A percentile compares a stretch with the other conserved stretches of the same genome.
phyloP scores from a whole-genome alignment of 1,139 yeast species.

The Pichia sp. region DNA sequence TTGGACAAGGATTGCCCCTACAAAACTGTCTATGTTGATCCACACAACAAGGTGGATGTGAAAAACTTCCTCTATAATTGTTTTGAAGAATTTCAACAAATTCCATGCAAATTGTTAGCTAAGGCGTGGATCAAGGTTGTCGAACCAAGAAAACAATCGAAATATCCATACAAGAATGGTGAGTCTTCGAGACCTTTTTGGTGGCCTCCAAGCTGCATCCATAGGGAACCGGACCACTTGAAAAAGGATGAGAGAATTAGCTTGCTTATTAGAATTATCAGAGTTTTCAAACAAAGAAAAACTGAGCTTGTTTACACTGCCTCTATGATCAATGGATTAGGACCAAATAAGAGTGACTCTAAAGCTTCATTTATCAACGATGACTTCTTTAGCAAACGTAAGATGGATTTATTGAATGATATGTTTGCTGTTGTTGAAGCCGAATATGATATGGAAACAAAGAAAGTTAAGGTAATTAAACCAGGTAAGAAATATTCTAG shows the following conservation, averaged over 20 bases:
- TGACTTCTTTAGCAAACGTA: slow-evolving; percentile 24
- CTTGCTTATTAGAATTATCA: slow-evolving; percentile 43
- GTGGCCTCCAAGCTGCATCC: slow-evolving; percentile 68
- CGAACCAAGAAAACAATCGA: slow-evolving; percentile 68
- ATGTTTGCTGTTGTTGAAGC: slow-evolving; percentile 26
- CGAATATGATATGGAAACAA: slow-evolving; percentile 1
- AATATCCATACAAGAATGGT: slow-evolving; percentile 58
- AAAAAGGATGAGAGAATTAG: slow-evolving; percentile 53
- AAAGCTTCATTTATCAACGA: slow-evolving; percentile 11
- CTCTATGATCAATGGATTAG: slow-evolving; percentile 24
- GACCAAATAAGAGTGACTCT: slow-evolving; percentile 12
- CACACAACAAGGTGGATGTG: slow-evolving; percentile 24
- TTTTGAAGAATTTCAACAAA: slow-evolving; percentile 46
- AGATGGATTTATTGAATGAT: slow-evolving; percentile 23
- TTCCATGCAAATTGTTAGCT: slow-evolving; percentile 58
- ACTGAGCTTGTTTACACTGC: slow-evolving; percentile 25
- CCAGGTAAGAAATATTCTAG: slow-evolving; percentile 33
- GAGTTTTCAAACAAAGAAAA: slow-evolving; percentile 22
- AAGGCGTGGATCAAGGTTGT: slow-evolving; percentile 65
- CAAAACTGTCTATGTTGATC: slow-evolving; percentile 20
- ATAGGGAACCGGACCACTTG: slow-evolving; percentile 74
- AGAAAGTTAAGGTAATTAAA: slow-evolving; percentile 23
- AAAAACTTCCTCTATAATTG: slow-evolving; percentile 28
- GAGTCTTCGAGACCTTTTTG: slow-evolving; percentile 54
- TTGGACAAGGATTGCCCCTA: neutral